Evolutionary conservation across 2,329 filamentous ascomycete genomes (phyloP), one percentile per base, ranked within the genome.

Genomic region (Chrysosporium queenslandicum): DNA sequence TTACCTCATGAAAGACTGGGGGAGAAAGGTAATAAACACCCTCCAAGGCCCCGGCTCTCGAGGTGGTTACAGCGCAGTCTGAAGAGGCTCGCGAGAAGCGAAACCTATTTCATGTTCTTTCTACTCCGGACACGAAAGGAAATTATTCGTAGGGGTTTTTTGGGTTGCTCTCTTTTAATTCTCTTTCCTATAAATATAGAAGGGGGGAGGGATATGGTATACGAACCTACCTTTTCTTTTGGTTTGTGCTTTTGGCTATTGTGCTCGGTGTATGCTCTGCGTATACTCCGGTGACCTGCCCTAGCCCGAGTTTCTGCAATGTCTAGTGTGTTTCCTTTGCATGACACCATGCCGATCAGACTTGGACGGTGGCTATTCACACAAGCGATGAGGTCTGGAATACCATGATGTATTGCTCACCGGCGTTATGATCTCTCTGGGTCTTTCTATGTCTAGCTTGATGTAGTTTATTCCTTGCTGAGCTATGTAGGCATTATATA

Each of bases 1-100:
- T 2, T 97, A 96, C 66, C 77, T 97, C 50, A 71, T 95, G 58
- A 90, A 91, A 70, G 92, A 98, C 68, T 94, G 87, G 81, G 77
- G 80, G 14, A 79, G 88, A 54, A 80, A 83, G 59, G 82, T 94
- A 18, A 73, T 92, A 45, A 89, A 86, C 64, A 90, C 88, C 0
- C 76, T 97, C 8, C 87, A 94, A 68, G 88, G 88, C 1, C 79
- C 83, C 40, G 87, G 88, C 6, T 85, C 82, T 54, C 82, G 92
- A 62, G 91, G 91, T 42, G 92, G 92, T 1, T 98, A 98, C 71
- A 94, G 87, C 63, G 92, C 92, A 42, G 91, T 98, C 59, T 95
- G 74, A 75, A 29, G 6, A 16, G n/a, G n/a, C n/a, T n/a, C n/a
- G n/a, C n/a, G n/a, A n/a, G n/a, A n/a, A n/a, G n/a, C n/a, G n/a